Evolutionary conservation across 139 green algal species (phyloP).

Genomic region (Chlamydomonas incerta): DNA sequence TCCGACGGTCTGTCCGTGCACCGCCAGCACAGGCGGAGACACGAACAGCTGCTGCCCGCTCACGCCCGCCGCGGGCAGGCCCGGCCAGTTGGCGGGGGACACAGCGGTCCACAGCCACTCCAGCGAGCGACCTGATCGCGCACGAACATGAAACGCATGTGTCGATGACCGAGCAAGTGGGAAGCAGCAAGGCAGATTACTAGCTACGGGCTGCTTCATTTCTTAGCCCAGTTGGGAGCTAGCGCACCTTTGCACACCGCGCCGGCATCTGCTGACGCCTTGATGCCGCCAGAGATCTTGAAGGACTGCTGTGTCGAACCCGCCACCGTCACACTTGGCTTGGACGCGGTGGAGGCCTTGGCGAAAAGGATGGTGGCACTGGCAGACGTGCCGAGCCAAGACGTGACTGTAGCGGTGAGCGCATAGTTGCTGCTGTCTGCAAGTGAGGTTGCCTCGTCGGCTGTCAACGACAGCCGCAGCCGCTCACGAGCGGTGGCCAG

Average conservation of each 20-base stretch:
- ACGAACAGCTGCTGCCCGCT: not conserved
- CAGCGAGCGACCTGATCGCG: not conserved
- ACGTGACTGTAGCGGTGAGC: not conserved
- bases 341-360: not conserved
- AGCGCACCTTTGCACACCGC: too few species aligned
- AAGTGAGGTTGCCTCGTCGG: not conserved
- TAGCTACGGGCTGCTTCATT: too few species aligned
- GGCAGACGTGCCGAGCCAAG: not conserved
- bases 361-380: not conserved
- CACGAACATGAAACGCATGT: too few species aligned
- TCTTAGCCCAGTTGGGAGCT: too few species aligned
- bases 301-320: not conserved
- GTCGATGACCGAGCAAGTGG: too few species aligned
- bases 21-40: not conserved
- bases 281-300: not conserved
- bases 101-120: slow-evolving; percentile 11
- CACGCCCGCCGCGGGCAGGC: not conserved
- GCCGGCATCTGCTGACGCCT: too few species aligned
- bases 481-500: not conserved
- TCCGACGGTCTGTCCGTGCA: slow-evolving; percentile 1
- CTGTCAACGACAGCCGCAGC: not conserved
- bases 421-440: not conserved
- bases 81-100: not conserved
- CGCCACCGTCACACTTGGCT: not conserved
- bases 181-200: too few species aligned